Percentiles rank a stretch among this genome's conserved stretches.
Conservation (phyloP, 2,329 filamentous ascomycete genomes). For the Zymoseptoria pseudotritici region DNA sequence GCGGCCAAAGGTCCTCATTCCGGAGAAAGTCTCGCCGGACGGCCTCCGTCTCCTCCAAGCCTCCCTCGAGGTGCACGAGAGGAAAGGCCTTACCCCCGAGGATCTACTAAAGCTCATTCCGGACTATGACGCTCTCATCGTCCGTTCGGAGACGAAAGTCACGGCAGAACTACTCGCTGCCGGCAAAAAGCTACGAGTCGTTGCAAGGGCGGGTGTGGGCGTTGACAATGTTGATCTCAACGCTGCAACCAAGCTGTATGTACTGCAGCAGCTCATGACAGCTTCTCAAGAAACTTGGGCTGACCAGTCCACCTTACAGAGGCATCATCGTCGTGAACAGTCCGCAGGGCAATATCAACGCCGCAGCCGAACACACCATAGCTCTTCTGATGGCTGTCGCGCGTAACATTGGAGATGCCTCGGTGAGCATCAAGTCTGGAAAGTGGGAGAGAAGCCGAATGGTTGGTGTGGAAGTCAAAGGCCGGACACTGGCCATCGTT, state of each 20-base stretch:
- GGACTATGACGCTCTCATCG: constrained; percentile 67
- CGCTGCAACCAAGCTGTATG: constrained; percentile 56
- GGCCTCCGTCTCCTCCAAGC: constrained; percentile 61
- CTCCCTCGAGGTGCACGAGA: constrained; percentile 63
- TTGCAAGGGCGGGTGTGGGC: constrained; percentile 72
- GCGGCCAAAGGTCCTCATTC: constrained; percentile 57
- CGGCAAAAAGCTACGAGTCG: constrained; percentile 64
- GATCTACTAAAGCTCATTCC: constrained; percentile 62
- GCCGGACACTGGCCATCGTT: constrained; percentile 68
- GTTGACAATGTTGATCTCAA: constrained; percentile 76
- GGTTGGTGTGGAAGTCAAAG: constrained; percentile 69
- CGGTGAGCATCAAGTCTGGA: constrained; percentile 60
- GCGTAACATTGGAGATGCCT: constrained; percentile 61
- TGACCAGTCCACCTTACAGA: background rate
- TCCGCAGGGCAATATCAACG: constrained; percentile 71
- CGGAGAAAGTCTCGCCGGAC: constrained; percentile 74
- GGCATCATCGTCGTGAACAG: constrained; percentile 57
- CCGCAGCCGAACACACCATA: constrained; percentile 45
- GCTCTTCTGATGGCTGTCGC: constrained; percentile 65
- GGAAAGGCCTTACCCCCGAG: constrained; percentile 52
- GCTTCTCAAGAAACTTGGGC: background rate
- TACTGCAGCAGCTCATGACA: background rate
- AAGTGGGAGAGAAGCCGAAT: constrained; percentile 69
- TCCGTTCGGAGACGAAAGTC: constrained; percentile 76
- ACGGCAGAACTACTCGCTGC: constrained; percentile 59